These are phyloP conservation scores for Closterium sp. DNA, from an alignment of 139 green algal genomes.

Conservation along the genomic window DNA sequence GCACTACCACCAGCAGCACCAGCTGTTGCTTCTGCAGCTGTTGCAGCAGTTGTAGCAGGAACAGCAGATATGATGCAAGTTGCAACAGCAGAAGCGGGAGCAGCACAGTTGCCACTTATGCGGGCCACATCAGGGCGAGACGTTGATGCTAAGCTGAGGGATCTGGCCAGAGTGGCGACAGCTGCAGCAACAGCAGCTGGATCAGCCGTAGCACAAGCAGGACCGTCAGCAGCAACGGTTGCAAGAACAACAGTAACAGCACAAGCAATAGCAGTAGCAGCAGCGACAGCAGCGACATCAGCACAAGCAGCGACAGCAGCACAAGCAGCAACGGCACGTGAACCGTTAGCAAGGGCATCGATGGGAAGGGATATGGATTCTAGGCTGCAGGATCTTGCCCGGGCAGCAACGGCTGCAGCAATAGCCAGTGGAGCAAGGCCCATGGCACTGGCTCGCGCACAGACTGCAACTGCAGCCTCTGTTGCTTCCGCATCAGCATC, in stretches of 20 bases:
- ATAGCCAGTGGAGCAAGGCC: not conserved
- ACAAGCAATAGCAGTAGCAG: no score
- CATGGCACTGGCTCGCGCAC: not conserved
- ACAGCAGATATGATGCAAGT: not conserved
- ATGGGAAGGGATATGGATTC: not conserved
- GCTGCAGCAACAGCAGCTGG: no score
- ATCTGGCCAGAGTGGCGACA: not conserved
- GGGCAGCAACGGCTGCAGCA: not conserved
- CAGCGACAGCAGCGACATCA: not conserved
- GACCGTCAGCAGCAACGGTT: no score
- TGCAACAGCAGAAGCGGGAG: no score
- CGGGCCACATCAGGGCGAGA: not conserved
- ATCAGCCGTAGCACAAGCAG: no score
- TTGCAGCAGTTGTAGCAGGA: not conserved
- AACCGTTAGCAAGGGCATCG: no score
- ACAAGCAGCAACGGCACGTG: not conserved
- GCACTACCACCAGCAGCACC: not conserved
- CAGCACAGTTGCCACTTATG: not conserved
- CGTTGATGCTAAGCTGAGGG: not conserved
- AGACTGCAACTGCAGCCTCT: not conserved
- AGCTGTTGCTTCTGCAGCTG: not conserved
- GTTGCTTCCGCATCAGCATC: not conserved
- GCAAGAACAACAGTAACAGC: no score
- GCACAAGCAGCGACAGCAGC: no score
- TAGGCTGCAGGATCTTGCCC: not conserved